Evolutionary conservation across 495 filamentous ascomycete species (phyloP).

Genomic region (Bombardia bombarda): DNA sequence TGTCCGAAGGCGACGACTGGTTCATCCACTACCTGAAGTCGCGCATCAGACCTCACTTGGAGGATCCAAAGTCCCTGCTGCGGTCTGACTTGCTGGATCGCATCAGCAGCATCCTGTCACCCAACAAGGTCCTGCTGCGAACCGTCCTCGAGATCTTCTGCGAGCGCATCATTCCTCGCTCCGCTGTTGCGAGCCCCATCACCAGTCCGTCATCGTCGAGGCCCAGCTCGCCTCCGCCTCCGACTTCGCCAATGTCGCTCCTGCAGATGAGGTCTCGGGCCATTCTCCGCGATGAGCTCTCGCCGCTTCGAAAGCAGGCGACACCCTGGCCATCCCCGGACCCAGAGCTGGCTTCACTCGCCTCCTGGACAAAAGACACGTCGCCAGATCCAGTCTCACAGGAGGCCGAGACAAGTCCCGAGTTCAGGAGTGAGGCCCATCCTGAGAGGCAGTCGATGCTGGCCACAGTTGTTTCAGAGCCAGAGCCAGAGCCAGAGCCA

Average conservation of each 20-base stretch:
- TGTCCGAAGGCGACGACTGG: constrained; percentile 23
- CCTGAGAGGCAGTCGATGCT: too few species aligned
- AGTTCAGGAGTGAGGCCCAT: background rate
- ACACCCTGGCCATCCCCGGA: constrained; percentile 13
- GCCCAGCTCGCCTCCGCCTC: constrained; percentile 10
- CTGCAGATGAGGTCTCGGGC: constrained; percentile 20
- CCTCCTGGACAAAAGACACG: constrained; percentile 1
- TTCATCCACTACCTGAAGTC: constrained; percentile 25
- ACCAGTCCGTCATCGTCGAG: constrained; percentile 11
- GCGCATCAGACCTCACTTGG: constrained; percentile 22
- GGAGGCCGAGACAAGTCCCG: background rate
- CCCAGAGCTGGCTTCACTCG: constrained; percentile 5
- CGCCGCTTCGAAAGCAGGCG: constrained; percentile 8
- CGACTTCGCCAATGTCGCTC: constrained; percentile 7
- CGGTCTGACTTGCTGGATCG: constrained; percentile 20
- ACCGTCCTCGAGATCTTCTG: constrained; percentile 28
- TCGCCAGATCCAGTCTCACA: background rate
- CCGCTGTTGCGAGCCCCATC: constrained; percentile 10
- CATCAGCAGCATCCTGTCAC: constrained; percentile 26
- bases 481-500: background rate
- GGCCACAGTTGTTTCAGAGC: background rate
- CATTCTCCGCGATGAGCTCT: constrained; percentile 9
- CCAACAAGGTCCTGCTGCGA: constrained; percentile 22
- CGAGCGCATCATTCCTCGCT: constrained; percentile 12
- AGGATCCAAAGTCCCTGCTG: constrained; percentile 19